phyloP scores from a whole-genome alignment of 805 yeast genomes.

The Metschnikowia sp. region DNA sequence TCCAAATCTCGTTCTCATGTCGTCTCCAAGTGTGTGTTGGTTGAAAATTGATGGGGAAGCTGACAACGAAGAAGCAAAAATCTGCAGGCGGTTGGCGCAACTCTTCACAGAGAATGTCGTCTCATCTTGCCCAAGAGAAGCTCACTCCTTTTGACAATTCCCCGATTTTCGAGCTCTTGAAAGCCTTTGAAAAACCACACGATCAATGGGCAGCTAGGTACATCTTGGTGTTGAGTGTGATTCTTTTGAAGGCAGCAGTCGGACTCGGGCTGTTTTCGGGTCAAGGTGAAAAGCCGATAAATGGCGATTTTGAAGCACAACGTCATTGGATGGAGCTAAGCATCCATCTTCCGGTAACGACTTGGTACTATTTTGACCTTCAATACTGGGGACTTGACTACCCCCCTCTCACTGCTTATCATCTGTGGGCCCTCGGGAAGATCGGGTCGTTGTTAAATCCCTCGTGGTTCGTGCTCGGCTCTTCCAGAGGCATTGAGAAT shows the following conservation, averaged over 20 bases:
- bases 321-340: conserved; percentile 98
- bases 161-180: conserved; percentile 75
- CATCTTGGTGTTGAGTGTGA: conserved; percentile 65
- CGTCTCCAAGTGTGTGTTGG: no score
- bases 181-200: conserved; percentile 73
- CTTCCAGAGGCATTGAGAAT: conserved; percentile 74
- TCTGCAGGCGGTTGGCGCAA: no score
- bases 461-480: conserved; percentile 70
- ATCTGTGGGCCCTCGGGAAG: conserved; percentile 75
- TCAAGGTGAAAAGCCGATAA: conserved; percentile 63
- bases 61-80: no score
- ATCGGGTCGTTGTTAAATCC: conserved; percentile 64
- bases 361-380: conserved; percentile 90
- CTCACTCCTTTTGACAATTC: conserved; percentile 10
- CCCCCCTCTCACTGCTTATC: conserved; percentile 95
- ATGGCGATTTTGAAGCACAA: conserved; percentile 97
- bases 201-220: conserved; percentile 91
- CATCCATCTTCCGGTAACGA: conserved; percentile 59
- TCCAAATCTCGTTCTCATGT: no score
- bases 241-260: conserved; percentile 77
- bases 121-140: background rate
- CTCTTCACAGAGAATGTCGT: no score
- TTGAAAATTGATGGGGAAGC: no score
- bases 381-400: conserved; percentile 96
- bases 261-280: conserved; percentile 92